Evolutionary conservation across 768 basidiomycete species (phyloP), one percentile per base, ranked within the genome.

Genomic region (Leccinellum albellum): DNA sequence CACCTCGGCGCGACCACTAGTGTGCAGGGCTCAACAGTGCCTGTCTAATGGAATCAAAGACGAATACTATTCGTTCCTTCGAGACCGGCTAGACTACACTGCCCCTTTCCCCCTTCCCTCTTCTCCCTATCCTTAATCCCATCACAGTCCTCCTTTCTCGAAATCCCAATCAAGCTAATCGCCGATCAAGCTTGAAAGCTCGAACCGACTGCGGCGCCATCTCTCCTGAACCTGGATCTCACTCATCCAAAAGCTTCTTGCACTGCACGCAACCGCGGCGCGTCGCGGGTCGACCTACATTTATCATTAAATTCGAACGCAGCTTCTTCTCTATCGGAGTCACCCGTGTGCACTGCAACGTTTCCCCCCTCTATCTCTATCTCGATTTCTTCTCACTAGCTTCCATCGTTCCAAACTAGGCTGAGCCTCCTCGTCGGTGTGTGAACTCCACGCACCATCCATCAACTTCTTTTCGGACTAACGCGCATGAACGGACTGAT

Each of bases 321-420:
- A 40, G 37, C 37, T 40, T 40, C 40, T 40, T 40, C 40, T 61
- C 60, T 31, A 53, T 46, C 60, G 60, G 60, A 17, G 59, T 21
- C 33, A 17, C 15, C 60, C 60, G 40, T 40, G 50, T 13, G 32
- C 53, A 33, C 23, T 12, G 44, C 44, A 45, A 23, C 44, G 14
- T 53, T 40, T 20, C 10, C 2, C 40, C 40, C 15, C 45, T 44
- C 37, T 21, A 9, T 21, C 29, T 54, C 31, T 47, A 31, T 26
- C 8, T n/a, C 17, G 7, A 40, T 17, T 3, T 40, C 29, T 48
- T n/a, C n/a, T 40, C 35, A 15, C 35, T 13, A 37, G 35, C 35
- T 37, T 37, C 35, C 15, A 8, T 7, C 35, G 17, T 37, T 37
- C 35, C 35, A 37, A 40, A 40, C n/a, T 40, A 40, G 40, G 40